Evolutionary conservation across 2,329 filamentous ascomycete species (phyloP), one percentile per base, ranked within the genome.

Genomic region (Scopulariopsis brevicaulis): DNA sequence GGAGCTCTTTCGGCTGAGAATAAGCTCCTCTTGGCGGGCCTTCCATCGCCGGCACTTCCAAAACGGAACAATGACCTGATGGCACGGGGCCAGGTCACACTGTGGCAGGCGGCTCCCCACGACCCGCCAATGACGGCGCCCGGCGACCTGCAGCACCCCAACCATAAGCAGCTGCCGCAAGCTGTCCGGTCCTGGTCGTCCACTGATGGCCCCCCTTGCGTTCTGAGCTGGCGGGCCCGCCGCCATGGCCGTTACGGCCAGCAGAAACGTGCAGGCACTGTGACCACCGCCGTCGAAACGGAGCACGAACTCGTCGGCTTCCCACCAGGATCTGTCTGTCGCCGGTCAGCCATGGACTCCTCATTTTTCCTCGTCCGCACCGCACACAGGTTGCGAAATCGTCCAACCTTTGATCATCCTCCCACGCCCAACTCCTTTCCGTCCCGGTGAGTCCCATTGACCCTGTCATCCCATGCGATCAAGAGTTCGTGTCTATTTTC

Each of bases 391-490:
- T 58, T 67, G 65, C 65, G 68, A 65, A 65, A 65, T 67, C 66
- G 60, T 63, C 48, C 56, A 58, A 58, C 37, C 56, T 48, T 54
- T 32, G 25, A 54, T 58, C 67, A 68, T 65, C 64, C 69, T 64
- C 62, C 55, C 67, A 68, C 64, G 64, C 63, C 64, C 59, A 46
- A 59, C 55, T 69, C 64, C 61, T 60, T 66, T 63, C 65, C 61
- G 66, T 66, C 66, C 66, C 69, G 66, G 71, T 74, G 63, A 74
- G 73, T 73, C 62, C 59, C 64, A 64, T 68, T 63, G 63, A 62
- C 62, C 66, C 64, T 65, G 62, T 67, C 61, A 58, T 62, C 65
- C 60, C 70, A 66, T 66, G 73, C 73, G 68, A 74, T 72, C 70
- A 63, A 62, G 57, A 60, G 61, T 60, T 60, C 59, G 61, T 62